Evolutionary conservation across 768 basidiomycete genomes (phyloP), one percentile per base, ranked within the genome.

Genomic region (Russula earlei): DNA sequence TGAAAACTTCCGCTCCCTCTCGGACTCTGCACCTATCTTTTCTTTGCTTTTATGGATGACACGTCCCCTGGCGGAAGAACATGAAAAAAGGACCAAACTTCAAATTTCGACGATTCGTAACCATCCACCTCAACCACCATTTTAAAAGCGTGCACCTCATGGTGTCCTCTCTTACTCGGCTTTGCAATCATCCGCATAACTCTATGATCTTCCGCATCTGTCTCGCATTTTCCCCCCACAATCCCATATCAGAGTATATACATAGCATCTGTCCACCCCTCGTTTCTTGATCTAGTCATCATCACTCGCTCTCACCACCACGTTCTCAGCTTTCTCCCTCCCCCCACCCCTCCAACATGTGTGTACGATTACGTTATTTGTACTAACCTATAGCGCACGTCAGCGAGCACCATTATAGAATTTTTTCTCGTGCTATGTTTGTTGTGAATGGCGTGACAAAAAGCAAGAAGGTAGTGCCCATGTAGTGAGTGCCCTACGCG

Each of bases 341-440:
- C 27, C 55, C 6, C 58, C 53, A 33, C 49, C 37, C 51, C 33
- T 33, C 54, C 56, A 40, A 47, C 43, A 42, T 49, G 57, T 55
- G 58, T 58, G 62, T 60, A 61, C 44, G 58, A 58, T 46, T 54
- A 52, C 52, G 62, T 60, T 61, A 63, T 61, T 61, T 59, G 52
- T 62, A 58, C 56, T 61, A 59, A 58, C 29, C 60, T 62, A 58
- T 59, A 44, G 49, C 53, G 24, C 57, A 54, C 52, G 34, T 52
- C 46, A 50, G 42, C 49, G 56, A 46, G 46, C 56, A 52, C 44
- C 56, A 52, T 24, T 58, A 60, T 60, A 60, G 59, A 60, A 48
- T 42, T 48, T 27, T 37, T 48, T 38, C 27, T 22, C 27, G 40
- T 41, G 43, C 22, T 46, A 31, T 6, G 12, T 15, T 11, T 36